Conservation (phyloP, 345 rosid genomes). For the Aquilaria yunnanensis region DNA sequence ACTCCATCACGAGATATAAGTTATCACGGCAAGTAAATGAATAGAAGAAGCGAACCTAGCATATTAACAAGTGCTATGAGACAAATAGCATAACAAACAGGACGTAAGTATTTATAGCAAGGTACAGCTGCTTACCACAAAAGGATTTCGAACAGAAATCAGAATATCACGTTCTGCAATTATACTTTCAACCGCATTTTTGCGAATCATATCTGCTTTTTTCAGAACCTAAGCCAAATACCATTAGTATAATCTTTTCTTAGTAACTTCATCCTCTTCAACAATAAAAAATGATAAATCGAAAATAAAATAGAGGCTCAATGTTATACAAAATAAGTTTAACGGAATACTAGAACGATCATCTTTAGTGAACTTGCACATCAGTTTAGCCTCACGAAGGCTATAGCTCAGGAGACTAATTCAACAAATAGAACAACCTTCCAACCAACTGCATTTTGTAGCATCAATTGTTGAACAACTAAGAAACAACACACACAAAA, state of each 20-base stretch:
- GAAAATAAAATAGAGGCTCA: too few relatives aligned
- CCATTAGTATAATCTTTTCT: slow-evolving; percentile 15
- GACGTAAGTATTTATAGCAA: slow-evolving; percentile 21
- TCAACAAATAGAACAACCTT: too few relatives aligned
- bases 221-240: slow-evolving; percentile 70
- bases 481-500: too few relatives aligned
- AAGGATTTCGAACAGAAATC: slow-evolving; percentile 97
- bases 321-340: too few relatives aligned
- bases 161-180: slow-evolving; percentile 99
- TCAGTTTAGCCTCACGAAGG: too few relatives aligned
- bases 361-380: too few relatives aligned
- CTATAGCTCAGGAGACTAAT: too few relatives aligned
- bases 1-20: slow-evolving; percentile 99
- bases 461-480: too few relatives aligned
- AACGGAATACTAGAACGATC: too few relatives aligned
- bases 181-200: slow-evolving; percentile 99
- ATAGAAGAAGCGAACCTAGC: slow-evolving; percentile 98
- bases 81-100: slow-evolving; percentile 16
- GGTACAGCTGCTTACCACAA: slow-evolving; percentile 90
- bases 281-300: neutral
- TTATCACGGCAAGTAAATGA: slow-evolving; percentile 99
- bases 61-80: slow-evolving; percentile 24
- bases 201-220: slow-evolving; percentile 98
- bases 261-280: neutral
- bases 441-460: too few relatives aligned